Evolutionary conservation across 2,329 filamentous ascomycete genomes (phyloP).

Genomic region (Aspergillus sp.): DNA sequence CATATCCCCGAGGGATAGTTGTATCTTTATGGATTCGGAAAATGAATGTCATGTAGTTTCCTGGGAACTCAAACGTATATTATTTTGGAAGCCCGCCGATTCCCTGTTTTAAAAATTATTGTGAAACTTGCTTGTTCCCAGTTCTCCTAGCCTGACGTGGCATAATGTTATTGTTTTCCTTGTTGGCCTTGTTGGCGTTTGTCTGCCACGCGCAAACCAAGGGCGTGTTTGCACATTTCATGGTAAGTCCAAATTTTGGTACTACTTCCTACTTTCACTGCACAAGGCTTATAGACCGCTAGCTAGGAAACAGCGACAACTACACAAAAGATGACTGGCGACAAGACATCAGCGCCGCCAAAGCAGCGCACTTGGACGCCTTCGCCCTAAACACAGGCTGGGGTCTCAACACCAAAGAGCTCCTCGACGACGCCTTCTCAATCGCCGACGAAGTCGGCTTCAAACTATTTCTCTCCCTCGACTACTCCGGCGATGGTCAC

Average conservation of each 20-base stretch:
- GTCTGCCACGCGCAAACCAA: constrained; percentile 16
- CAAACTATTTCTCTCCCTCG: constrained; percentile 39
- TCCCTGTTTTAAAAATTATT: neutral
- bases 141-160: neutral
- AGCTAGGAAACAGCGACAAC: constrained; percentile 25
- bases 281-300: constrained; percentile 2
- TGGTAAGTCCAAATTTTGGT: constrained; percentile 18
- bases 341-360: constrained; percentile 35
- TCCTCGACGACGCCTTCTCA: constrained; percentile 25
- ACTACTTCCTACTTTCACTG: neutral
- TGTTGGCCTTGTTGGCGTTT: constrained; percentile 1
- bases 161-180: constrained; percentile 4
- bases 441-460: constrained; percentile 29
- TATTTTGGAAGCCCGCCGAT: neutral
- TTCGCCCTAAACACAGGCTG: constrained; percentile 43
- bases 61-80: neutral
- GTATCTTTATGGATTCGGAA: neutral
- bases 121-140: neutral
- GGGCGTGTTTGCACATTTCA: constrained; percentile 36
- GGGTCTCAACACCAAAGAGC: constrained; percentile 20
- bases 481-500: constrained; percentile 34
- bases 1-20: neutral
- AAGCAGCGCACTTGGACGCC: constrained; percentile 40
- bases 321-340: constrained; percentile 28
- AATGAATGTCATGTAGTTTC: neutral